Conservation (phyloP, 371 early-diverging fungal species). For the Mucor racemosus region DNA sequence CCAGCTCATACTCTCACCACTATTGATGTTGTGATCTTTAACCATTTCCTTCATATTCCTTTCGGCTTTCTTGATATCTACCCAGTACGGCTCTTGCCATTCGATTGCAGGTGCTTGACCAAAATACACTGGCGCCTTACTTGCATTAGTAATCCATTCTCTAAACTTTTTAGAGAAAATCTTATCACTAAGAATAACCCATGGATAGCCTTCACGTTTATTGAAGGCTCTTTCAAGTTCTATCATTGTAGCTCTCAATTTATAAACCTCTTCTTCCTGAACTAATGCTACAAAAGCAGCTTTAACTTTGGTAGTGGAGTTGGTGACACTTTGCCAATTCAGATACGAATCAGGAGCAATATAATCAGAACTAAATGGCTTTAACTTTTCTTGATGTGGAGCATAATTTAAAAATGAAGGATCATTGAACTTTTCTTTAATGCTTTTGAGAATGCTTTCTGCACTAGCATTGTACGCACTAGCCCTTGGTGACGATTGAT, state of each 20-base stretch:
- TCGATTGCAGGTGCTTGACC: constrained; percentile 34
- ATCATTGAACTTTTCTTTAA: background rate
- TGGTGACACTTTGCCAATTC: constrained; percentile 9
- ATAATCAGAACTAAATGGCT: background rate
- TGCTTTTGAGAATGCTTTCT: background rate
- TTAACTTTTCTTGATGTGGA: constrained; percentile 15
- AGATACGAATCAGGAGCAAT: constrained; percentile 15
- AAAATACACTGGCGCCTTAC: constrained; percentile 33
- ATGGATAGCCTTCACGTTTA: constrained; percentile 36
- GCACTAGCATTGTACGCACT: background rate
- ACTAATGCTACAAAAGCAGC: constrained; percentile 36
- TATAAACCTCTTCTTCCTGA: constrained; percentile 31
- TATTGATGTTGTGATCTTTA: background rate
- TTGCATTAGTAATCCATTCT: constrained; percentile 18
- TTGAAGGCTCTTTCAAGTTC: constrained; percentile 43
- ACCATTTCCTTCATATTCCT: constrained; percentile 18
- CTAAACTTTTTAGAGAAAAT: constrained; percentile 32
- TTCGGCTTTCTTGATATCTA: constrained; percentile 38
- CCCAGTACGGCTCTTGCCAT: constrained; percentile 43
- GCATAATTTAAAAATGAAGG: background rate
- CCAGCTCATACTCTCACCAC: constrained; percentile 33
- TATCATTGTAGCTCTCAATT: constrained; percentile 33
- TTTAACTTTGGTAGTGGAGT: constrained; percentile 18
- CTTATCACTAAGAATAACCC: constrained; percentile 41
- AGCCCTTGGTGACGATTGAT: background rate